Evolutionary conservation across 257 asterid species (phyloP), one percentile per base, ranked within the genome.

Genomic region (Gentiana dahurica): DNA sequence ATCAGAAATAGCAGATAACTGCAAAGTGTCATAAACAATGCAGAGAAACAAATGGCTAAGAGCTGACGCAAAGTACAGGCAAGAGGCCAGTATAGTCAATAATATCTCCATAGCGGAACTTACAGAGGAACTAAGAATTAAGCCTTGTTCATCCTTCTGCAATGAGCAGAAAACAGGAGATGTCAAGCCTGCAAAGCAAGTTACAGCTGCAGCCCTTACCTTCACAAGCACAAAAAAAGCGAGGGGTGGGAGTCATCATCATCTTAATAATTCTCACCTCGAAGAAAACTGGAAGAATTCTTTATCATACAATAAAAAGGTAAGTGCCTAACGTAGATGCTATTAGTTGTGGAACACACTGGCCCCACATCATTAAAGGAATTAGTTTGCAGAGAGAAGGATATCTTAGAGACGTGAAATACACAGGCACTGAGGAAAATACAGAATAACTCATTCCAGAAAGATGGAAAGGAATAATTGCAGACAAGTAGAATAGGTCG

Each of bases 131-230:
- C 65, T 64, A 66, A 84, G 77, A 69, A 83, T 71, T 59, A 80
- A 82, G 13, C 82, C 80, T 79, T 76, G 94, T 71, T 75, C 82
- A 59, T 73, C 87, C 80, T 76, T 64, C 34, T 76, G 85, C 66
- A 90, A 77, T 57, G 83, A 73, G 68, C 64, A 65, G 75, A 84
- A 87, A 72, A 84, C 89, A 3, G 89, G 74, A 45, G 98, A 87
- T 75, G 98, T 90, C 77, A 90, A 74, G 69, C 98, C 98, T 64
- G 98, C 96, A 70, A 90, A 90, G 68, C 98, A 90, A 68, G 98
- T 87, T 65, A 90, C 77, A 54, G 98, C 68, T 62, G 96, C 94
- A 71, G 96, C 91, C 79, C 98, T 86, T 55, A 86, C 97, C 97
- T 89, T 70, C 59, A 58, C 58, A 67, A 70, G 57, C 46, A 41